Base-by-base conservation (phyloP, 2,329 filamentous ascomycete species). In the Metarhizium anisopliae region DNA sequence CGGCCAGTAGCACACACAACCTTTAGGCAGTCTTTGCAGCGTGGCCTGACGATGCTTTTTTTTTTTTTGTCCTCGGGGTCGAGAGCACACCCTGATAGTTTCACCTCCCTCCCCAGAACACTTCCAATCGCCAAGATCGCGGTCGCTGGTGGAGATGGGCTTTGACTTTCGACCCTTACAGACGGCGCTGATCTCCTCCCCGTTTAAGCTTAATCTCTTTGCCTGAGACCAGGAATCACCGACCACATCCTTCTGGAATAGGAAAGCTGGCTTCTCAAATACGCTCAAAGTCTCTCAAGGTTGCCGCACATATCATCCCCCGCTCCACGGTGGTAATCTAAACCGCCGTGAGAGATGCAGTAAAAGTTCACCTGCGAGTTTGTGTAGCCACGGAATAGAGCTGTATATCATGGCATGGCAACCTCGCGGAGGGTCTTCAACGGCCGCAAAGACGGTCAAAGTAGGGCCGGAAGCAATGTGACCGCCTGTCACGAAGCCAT, bases 231-330 rank as follows among this genome's bases (percentile, higher is more conserved):
- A 43, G 2, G 40, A 18, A 18, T 18, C 6, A 14, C n/a, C 40
- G 4, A n/a, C 14, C 11, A 43, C 11, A n/a, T 43, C 40, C 6
- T 45, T 45, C 42, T 50, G 13, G 20, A 38, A 38, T 20, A 50
- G 0, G 4, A n/a, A 13, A 40, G 47, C 4, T 61, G 10, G 62
- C 60, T 53, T 47, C 54, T 55, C 56, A 59, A 57, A 59, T 43
- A 18, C 53, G 57, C 58, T 59, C 58, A 58, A 59, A 59, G 29
- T 53, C 58, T 43, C 58, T 56, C 56, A 58, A 7, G 32, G 30
- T 53, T 25, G 10, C 10, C 0, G 18, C 42, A 45, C 6, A 45
- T 43, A 45, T 20, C 42, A 25, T 52, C 30, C n/a, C 11, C 50
- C 29, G 14, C 25, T 36, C 55, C 11, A 29, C 16, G 13, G 35